Conservation (phyloP, 192 early-diverging fungal genomes). For the Rhizophagus clarus region DNA sequence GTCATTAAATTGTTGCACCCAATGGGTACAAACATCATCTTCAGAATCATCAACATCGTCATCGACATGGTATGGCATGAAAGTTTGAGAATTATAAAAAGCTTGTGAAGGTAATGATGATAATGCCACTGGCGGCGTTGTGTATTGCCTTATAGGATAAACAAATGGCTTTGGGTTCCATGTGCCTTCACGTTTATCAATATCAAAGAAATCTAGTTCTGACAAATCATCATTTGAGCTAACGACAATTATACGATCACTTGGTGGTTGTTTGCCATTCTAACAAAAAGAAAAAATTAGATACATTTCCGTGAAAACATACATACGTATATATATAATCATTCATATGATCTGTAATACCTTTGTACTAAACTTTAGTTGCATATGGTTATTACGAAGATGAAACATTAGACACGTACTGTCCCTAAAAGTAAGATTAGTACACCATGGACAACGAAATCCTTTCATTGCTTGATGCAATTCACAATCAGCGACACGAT, state of each 20-base stretch:
- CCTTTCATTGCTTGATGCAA: conserved; percentile 13
- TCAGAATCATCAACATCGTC: conserved; percentile 21
- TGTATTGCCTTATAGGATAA: conserved; percentile 3
- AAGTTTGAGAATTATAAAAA: conserved; percentile 31
- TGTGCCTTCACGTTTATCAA: conserved; percentile 9
- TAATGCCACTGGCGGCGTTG: neutral
- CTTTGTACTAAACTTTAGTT: conserved; percentile 25
- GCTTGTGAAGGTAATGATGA: conserved; percentile 2
- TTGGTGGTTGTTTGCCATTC: conserved; percentile 27
- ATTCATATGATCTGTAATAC: conserved; percentile 3
- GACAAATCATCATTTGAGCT: conserved; percentile 25
- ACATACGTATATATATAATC: too few species aligned
- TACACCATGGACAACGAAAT: conserved; percentile 29
- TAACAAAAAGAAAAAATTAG: neutral
- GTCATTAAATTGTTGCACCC: conserved; percentile 25
- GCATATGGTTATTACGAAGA: conserved; percentile 21
- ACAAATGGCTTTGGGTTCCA: conserved; percentile 21
- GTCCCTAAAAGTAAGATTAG: neutral
- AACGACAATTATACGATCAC: conserved; percentile 14
- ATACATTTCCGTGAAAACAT: too few species aligned
- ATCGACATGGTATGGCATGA: conserved; percentile 26
- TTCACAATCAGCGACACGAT: conserved; percentile 25
- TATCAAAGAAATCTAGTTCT: conserved; percentile 21
- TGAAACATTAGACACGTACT: neutral
- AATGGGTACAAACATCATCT: conserved; percentile 29